These are phyloP conservation scores for Pelargonium cotyledonis DNA, from an alignment of 441 rosid species.

Conservation along the genomic window DNA sequence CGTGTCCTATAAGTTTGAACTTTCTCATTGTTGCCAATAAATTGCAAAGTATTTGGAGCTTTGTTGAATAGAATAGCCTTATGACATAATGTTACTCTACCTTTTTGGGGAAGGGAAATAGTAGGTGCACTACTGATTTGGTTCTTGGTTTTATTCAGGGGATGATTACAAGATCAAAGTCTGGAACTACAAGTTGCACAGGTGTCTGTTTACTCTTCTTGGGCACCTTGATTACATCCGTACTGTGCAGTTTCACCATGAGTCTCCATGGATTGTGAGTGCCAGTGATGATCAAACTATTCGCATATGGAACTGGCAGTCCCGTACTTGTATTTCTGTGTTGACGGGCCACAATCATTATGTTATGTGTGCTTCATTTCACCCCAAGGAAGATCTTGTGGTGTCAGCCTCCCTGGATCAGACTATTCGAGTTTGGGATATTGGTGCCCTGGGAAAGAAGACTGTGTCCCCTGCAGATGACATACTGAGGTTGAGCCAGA, in stretches of 20 bases:
- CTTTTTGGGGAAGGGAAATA: neutral
- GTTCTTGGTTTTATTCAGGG: conserved; percentile 30
- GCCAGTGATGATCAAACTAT: conserved; percentile 91
- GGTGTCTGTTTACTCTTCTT: conserved; percentile 78
- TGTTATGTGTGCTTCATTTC: conserved; percentile 94
- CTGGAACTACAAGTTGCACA: conserved; percentile 77
- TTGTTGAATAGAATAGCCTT: too few relatives aligned
- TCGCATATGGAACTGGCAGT: conserved; percentile 90
- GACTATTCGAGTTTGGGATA: conserved; percentile 65
- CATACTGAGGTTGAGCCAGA: conserved; percentile 66
- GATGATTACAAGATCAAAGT: conserved; percentile 87
- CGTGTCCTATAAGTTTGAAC: too few relatives aligned
- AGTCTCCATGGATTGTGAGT: conserved; percentile 83
- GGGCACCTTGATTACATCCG: conserved; percentile 88
- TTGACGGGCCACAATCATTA: conserved; percentile 85
- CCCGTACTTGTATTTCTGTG: conserved; percentile 76
- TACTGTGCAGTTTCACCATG: conserved; percentile 84
- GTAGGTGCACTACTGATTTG: neutral
- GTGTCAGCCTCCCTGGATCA: conserved; percentile 90
- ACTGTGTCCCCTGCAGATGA: conserved; percentile 86
- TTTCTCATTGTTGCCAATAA: too few relatives aligned
- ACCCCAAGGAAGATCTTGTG: conserved; percentile 84
- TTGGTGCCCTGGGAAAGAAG: conserved; percentile 79
- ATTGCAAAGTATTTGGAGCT: too few relatives aligned
- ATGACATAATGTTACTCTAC: too few relatives aligned